Base-by-base conservation (phyloP, 2,329 filamentous ascomycete species). In the Aspergillus calidoustus region DNA sequence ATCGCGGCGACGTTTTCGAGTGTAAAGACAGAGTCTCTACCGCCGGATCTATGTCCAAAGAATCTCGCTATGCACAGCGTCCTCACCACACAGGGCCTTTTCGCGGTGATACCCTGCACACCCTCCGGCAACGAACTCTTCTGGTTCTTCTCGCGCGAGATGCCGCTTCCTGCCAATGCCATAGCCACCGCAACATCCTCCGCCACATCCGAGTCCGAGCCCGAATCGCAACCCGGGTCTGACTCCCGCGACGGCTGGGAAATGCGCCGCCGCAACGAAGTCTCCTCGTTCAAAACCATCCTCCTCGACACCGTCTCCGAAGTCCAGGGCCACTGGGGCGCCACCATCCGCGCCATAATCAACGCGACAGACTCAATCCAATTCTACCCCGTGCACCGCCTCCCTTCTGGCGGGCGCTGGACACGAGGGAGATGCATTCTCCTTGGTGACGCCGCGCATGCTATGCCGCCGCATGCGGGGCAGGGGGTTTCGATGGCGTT, bases 281-380 rank as follows among this genome's bases (percentile, higher is more conserved):
- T 74, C 1, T 64, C 64, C 1, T 43, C 23, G 1, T 74, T 72
- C 63, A 73, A 74, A 46, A 43, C 52, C 2, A 68, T 58, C 15
- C 46, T 73, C 28, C 8, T 17, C 8, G 31, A 48, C 87, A 69
- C 90, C 92, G 72, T 86, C 84, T 46, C 73, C 80, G 15, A 78
- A 89, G 51, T 89, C 86, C 6, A 84, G 82, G 60, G 83, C 80
- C 3, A 78, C 82, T 50, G 79, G 80, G 2, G 84, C 81, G 1
- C 8, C 19, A 67, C 15, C 13, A 69, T 46, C 49, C 62, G 19
- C 31, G 55, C 30, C 54, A 60, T 25, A 25, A 56, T 46, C 64
- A 65, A 30, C 47, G 63, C 38, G 2, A 69, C 64, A 6, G 59
- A 69, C 0, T 59, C 61, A 2, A 62, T 76, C 7, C 67, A 70